phyloP scores from a whole-genome alignment of 2,329 filamentous ascomycete species.

The Trichoderma sp. region DNA sequence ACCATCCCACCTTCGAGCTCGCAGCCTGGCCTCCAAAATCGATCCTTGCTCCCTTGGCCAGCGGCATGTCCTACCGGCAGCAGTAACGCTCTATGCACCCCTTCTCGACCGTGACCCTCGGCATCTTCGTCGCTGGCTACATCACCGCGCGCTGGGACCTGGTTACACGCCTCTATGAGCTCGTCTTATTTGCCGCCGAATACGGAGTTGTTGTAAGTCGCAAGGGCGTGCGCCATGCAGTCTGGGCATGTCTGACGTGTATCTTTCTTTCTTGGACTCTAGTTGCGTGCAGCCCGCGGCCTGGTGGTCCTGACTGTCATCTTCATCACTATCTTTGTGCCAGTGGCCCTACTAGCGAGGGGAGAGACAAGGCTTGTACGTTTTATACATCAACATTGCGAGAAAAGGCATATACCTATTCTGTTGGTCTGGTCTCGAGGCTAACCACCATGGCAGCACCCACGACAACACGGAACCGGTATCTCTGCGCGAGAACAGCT shows the following conservation, averaged over 20 bases:
- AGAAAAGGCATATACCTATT: background rate
- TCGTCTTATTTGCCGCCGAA: conserved; percentile 96
- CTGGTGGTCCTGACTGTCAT: conserved; percentile 79
- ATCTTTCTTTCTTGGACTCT: conserved; percentile 16
- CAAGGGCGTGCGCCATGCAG: background rate
- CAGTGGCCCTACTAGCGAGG: conserved; percentile 78
- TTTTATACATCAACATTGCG: background rate
- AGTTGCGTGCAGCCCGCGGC: conserved; percentile 85
- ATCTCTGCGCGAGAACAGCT: conserved; percentile 96
- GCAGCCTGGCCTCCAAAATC: background rate
- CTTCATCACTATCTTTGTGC: conserved; percentile 82
- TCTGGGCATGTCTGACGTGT: conserved; percentile 6
- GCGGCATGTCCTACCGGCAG: conserved; percentile 48
- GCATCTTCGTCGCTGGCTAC: conserved; percentile 99
- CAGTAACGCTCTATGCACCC: conserved; percentile 81
- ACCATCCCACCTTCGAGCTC: conserved; percentile 7
- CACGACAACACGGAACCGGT: conserved; percentile 72
- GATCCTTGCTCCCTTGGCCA: conserved; percentile 17
- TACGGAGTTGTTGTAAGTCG: conserved; percentile 88
- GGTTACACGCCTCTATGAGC: conserved; percentile 93
- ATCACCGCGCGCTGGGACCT: conserved; percentile 99
- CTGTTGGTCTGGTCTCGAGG: background rate
- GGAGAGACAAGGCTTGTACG: conserved; percentile 79
- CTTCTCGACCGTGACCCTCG: conserved; percentile 91
- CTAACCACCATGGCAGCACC: conserved; percentile 64